phyloP scores from a whole-genome alignment of 2,329 filamentous ascomycete species.

The Reticulascus tulasneorum region DNA sequence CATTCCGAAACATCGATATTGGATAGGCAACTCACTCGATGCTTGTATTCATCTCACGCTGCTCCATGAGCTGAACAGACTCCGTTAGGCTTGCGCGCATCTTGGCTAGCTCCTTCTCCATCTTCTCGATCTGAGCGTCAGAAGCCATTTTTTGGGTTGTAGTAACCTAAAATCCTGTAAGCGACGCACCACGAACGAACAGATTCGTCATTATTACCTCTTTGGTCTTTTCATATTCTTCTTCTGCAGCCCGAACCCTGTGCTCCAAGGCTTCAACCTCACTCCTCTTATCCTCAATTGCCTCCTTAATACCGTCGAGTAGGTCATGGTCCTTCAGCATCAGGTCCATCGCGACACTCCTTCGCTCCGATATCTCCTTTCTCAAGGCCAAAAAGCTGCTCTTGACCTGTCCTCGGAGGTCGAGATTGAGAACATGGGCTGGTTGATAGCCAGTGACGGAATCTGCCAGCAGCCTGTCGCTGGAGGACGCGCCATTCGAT shows the following conservation, averaged over 20 bases:
- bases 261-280: slow-evolving; percentile 93
- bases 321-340: slow-evolving; percentile 95
- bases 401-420: slow-evolving; percentile 80
- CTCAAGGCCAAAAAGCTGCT: slow-evolving; percentile 71
- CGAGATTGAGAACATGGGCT: slow-evolving; percentile 80
- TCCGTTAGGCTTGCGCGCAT: slow-evolving; percentile 83
- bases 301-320: slow-evolving; percentile 91
- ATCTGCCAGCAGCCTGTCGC: slow-evolving; percentile 77
- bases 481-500: slow-evolving; percentile 43
- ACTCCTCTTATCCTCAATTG: slow-evolving; percentile 89
- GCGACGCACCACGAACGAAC: background rate
- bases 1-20: background rate
- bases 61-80: slow-evolving; percentile 86
- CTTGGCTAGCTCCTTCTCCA: slow-evolving; percentile 95
- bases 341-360: slow-evolving; percentile 75
- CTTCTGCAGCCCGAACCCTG: slow-evolving; percentile 79
- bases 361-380: slow-evolving; percentile 88
- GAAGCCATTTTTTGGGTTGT: slow-evolving; percentile 82
- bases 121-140: slow-evolving; percentile 94
- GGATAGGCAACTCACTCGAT: slow-evolving; percentile 69
- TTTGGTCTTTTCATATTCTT: slow-evolving; percentile 91
- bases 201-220: slow-evolving; percentile 51
- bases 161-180: slow-evolving; percentile 42
- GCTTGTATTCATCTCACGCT: slow-evolving; percentile 92
- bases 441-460: slow-evolving; percentile 83